A percentile compares a stretch with the other conserved stretches of the same genome.
Conservation (phyloP, 768 basidiomycete species). For the Tubosaeta sp. region DNA sequence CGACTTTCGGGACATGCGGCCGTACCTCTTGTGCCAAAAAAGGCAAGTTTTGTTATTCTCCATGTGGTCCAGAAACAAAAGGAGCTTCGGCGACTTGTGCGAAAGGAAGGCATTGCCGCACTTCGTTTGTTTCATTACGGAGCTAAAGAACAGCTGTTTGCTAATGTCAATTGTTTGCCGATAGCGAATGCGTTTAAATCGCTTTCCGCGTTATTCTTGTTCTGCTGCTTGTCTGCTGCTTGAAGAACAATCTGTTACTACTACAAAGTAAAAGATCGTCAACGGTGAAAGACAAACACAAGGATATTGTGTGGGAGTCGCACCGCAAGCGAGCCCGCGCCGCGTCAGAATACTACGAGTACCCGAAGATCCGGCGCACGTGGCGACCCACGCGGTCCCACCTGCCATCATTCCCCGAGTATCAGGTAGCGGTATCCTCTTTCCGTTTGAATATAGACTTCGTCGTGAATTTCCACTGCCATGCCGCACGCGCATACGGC, state of each 20-base stretch:
- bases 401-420: slow-evolving; percentile 5
- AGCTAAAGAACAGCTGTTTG: slow-evolving; percentile 8
- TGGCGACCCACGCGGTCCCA: slow-evolving; percentile 24
- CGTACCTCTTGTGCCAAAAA: slow-evolving; percentile 26
- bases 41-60: slow-evolving; percentile 28
- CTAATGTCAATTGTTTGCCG: neutral
- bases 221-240: neutral
- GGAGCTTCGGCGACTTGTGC: slow-evolving; percentile 10
- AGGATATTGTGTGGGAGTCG: neutral
- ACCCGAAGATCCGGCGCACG: slow-evolving; percentile 27
- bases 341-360: slow-evolving; percentile 4
- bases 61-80: slow-evolving; percentile 26
- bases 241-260: neutral
- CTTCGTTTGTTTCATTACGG: slow-evolving; percentile 12
- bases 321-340: slow-evolving; percentile 16
- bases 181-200: neutral
- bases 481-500: slow-evolving; percentile 15
- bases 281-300: neutral
- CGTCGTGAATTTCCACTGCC: slow-evolving; percentile 25
- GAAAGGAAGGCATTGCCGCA: slow-evolving; percentile 1
- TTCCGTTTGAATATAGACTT: slow-evolving; percentile 27
- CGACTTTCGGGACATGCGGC: slow-evolving; percentile 9
- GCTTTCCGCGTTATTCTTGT: slow-evolving; percentile 4
- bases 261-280: neutral
- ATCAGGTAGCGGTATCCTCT: slow-evolving; percentile 19